Percentiles rank a stretch among this genome's conserved stretches.
Evolutionary conservation across 306 rosid species (phyloP).

Genomic region (Sicyos baderoa): DNA sequence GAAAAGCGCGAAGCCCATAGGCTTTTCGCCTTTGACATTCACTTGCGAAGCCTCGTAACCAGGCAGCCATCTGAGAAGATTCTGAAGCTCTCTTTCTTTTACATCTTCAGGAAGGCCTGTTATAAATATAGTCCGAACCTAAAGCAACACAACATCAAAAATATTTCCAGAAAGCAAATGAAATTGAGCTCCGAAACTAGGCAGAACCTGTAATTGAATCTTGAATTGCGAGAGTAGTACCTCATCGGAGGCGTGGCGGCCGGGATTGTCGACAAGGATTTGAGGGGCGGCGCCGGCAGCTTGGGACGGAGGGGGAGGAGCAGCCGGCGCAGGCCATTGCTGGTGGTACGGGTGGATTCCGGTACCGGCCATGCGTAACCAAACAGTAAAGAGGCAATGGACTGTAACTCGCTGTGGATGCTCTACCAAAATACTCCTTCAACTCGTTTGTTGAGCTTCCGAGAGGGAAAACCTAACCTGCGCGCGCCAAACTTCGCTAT

Average conservation of each 20-base stretch:
- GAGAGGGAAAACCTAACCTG: not conserved
- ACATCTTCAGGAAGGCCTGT: conserved; percentile 96
- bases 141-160: not conserved
- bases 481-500: conserved; percentile 9
- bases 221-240: no score
- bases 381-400: not conserved
- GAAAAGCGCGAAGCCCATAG: conserved; percentile 95
- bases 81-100: conserved; percentile 80
- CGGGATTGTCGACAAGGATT: no score
- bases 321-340: conserved; percentile 69
- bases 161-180: no score
- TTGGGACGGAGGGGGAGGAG: conserved; percentile 46
- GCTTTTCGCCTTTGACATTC: conserved; percentile 87
- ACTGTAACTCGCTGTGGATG: not conserved
- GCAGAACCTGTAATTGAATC: no score
- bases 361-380: conserved; percentile 59
- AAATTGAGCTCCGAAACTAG: no score
- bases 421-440: not conserved
- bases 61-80: conserved; percentile 81
- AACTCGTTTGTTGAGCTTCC: not conserved
- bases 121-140: conserved; percentile 85
- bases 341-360: conserved; percentile 95
- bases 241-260: no score
- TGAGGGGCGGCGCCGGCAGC: conserved; percentile 2
- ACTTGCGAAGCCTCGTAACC: conserved; percentile 96